A percentile compares a stretch with the other conserved stretches of the same genome.
Conservation (phyloP, 352 stramenopile genomes). For the Saprolegnia parasitica region DNA sequence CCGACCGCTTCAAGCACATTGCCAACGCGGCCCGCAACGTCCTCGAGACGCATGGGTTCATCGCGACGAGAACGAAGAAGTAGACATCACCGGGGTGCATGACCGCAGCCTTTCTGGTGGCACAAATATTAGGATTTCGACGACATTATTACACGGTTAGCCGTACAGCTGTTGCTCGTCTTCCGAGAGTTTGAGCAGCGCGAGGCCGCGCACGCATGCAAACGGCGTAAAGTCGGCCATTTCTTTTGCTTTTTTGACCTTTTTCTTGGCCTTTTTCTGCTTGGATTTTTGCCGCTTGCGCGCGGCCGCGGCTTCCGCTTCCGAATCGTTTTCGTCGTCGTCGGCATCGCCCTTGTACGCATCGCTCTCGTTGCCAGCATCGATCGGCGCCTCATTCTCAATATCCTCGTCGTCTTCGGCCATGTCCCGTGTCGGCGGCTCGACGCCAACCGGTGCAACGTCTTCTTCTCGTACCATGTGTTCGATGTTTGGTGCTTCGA, state of each 20-base stretch:
- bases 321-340: slow-evolving; percentile 31
- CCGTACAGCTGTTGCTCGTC: slow-evolving; percentile 18
- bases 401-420: slow-evolving; percentile 61
- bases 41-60: slow-evolving; percentile 66
- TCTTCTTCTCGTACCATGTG: slow-evolving; percentile 1
- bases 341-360: slow-evolving; percentile 19
- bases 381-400: slow-evolving; percentile 33
- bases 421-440: slow-evolving; percentile 36
- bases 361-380: slow-evolving; percentile 26
- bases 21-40: slow-evolving; percentile 62
- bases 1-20: slow-evolving; percentile 87
- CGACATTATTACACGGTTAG: neutral
- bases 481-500: neutral
- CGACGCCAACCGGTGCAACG: neutral
- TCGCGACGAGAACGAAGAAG: slow-evolving; percentile 60
- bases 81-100: slow-evolving; percentile 8
- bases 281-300: slow-evolving; percentile 31
- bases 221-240: neutral
- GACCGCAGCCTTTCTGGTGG: neutral
- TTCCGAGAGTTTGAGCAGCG: slow-evolving; percentile 18
- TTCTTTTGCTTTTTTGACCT: slow-evolving; percentile 1
- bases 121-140: neutral
- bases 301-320: slow-evolving; percentile 12
- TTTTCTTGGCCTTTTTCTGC: slow-evolving; percentile 31
- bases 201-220: slow-evolving; percentile 19